Conservation (phyloP, 352 stramenopile species). For the Aphanomyces invadans region DNA sequence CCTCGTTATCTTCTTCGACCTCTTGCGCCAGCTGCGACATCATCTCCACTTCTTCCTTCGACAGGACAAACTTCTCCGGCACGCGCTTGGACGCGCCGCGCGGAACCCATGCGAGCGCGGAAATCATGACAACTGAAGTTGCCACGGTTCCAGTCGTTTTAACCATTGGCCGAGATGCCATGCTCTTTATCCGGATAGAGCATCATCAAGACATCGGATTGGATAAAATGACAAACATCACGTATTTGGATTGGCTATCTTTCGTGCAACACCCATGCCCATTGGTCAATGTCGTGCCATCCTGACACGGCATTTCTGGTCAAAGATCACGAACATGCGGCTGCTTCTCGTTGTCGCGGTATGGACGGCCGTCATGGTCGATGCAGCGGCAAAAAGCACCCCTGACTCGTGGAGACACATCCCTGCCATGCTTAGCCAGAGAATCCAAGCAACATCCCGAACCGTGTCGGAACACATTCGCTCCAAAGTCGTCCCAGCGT, state of each 20-base stretch:
- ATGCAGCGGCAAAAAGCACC: neutral
- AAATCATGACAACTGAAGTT: conserved; percentile 21
- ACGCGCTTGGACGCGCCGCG: conserved; percentile 30
- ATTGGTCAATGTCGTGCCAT: neutral
- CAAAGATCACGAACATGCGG: neutral
- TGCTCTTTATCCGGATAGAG: conserved; percentile 1
- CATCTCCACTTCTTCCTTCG: conserved; percentile 72
- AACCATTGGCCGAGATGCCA: conserved; percentile 16
- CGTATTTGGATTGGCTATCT: neutral
- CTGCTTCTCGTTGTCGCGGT: neutral
- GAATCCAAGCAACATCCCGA: neutral
- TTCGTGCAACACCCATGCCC: neutral
- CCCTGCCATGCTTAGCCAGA: neutral
- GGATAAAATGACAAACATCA: neutral
- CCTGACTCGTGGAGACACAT: conserved; percentile 12
- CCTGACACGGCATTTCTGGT: neutral
- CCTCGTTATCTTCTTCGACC: conserved; percentile 56
- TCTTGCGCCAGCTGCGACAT: conserved; percentile 69
- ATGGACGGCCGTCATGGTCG: neutral
- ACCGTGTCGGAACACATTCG: conserved; percentile 8
- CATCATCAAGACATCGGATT: neutral
- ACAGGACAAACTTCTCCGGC: conserved; percentile 80
- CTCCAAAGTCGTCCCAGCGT: conserved; percentile 28
- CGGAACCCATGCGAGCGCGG: conserved; percentile 23
- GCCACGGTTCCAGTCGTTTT: conserved; percentile 18